These are phyloP conservation scores for Bruguiera gymnorhiza DNA, from an alignment of 345 rosid genomes.

Conservation along the genomic window DNA sequence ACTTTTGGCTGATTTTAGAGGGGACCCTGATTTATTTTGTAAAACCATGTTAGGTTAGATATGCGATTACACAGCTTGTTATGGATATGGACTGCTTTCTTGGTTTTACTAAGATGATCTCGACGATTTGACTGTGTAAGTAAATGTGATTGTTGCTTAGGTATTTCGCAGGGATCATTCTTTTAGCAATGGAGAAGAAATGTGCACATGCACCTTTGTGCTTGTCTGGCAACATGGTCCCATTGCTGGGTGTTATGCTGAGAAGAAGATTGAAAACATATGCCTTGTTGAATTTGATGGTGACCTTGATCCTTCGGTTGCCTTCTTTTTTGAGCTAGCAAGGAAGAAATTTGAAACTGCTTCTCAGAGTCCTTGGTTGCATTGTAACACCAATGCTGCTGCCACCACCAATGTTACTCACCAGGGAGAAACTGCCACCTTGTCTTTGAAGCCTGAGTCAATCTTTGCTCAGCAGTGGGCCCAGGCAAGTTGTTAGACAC, in stretches of 20 bases:
- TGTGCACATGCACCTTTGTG: conserved; percentile 38
- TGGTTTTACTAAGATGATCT: background rate
- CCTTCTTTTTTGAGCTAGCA: conserved; percentile 23
- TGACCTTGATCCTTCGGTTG: conserved; percentile 14
- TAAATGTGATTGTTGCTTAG: conserved; percentile 13
- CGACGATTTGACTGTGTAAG: background rate
- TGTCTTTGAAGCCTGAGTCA: background rate
- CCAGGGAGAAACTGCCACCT: background rate
- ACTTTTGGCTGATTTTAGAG: too few relatives aligned
- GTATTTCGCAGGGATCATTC: conserved; percentile 31
- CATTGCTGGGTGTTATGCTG: background rate
- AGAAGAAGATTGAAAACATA: conserved; percentile 34
- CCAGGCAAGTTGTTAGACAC: conserved; percentile 17
- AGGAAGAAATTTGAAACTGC: conserved; percentile 15
- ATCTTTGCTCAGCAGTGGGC: background rate
- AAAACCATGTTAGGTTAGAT: too few relatives aligned
- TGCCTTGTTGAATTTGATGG: conserved; percentile 29
- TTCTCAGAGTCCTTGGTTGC: background rate
- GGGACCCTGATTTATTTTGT: too few relatives aligned
- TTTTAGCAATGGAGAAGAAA: conserved; percentile 34
- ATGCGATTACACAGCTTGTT: too few relatives aligned
- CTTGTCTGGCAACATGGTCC: conserved; percentile 51
- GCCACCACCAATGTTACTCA: background rate
- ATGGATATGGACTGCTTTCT: too few relatives aligned
- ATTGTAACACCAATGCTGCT: background rate